These are phyloP conservation scores for Dictyophora rubrovolvata DNA, from an alignment of 768 basidiomycete genomes.

Conservation along the genomic window DNA sequence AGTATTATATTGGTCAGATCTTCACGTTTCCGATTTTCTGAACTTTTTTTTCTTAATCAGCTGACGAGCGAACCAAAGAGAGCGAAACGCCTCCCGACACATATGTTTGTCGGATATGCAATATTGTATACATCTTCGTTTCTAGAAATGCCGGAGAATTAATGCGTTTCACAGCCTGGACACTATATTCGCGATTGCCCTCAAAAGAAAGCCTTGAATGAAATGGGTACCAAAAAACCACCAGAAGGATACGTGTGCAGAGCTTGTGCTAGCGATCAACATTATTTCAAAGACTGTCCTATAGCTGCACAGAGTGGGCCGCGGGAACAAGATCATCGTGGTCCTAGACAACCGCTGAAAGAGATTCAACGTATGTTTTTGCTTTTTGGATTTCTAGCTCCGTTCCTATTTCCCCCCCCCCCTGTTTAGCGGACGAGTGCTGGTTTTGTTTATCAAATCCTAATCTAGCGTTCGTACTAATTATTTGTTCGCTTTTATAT, in stretches of 20 bases:
- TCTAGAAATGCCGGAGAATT: slow-evolving; percentile 5
- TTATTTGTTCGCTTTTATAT: too few relatives aligned
- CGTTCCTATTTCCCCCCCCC: not conserved
- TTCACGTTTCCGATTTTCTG: not conserved
- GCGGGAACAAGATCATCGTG: slow-evolving; percentile 22
- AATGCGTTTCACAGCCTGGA: slow-evolving; percentile 40
- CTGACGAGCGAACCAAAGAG: slow-evolving; percentile 52
- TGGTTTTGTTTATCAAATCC: slow-evolving; percentile 99
- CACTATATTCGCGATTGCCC: slow-evolving; percentile 90
- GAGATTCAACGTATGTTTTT: slow-evolving; percentile 65
- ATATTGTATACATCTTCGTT: slow-evolving; percentile 33
- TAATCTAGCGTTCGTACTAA: slow-evolving; percentile 57
- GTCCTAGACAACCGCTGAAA: slow-evolving; percentile 47
- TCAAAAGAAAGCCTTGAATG: slow-evolving; percentile 61
- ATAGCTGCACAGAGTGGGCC: slow-evolving; percentile 36
- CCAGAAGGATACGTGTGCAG: slow-evolving; percentile 83
- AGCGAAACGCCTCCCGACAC: slow-evolving; percentile 68
- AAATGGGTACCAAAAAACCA: slow-evolving; percentile 77
- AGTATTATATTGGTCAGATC: slow-evolving; percentile 39
- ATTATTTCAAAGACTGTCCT: slow-evolving; percentile 83
- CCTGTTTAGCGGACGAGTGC: slow-evolving; percentile 69
- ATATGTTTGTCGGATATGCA: slow-evolving; percentile 83
- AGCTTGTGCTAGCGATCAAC: slow-evolving; percentile 79
- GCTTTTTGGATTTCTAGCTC: not conserved
- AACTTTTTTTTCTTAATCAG: slow-evolving; percentile 6